Conservation (phyloP, 177 flowering plant genomes). For the Vitis hybrid region DNA sequence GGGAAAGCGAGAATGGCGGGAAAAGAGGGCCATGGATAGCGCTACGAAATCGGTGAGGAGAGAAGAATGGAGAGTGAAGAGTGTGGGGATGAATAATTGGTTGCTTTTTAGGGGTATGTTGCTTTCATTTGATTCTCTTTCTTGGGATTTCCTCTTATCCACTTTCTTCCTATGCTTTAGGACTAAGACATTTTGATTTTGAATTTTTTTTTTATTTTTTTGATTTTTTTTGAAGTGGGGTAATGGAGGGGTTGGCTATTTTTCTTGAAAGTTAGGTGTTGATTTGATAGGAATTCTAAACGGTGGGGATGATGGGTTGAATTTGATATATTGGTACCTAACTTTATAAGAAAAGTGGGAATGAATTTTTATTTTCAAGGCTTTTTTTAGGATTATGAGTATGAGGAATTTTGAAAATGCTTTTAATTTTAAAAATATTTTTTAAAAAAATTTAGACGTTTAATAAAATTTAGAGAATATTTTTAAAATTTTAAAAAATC, state of each 20-base stretch:
- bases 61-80: background rate
- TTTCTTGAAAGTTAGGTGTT: background rate
- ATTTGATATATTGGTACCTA: no score
- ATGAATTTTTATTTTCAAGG: no score
- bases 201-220: background rate
- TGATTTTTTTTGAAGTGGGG: no score
- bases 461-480: no score
- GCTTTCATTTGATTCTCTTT: background rate
- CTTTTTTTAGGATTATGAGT: no score
- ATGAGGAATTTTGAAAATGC: no score
- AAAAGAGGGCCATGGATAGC: conserved; percentile 13
- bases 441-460: no score
- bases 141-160: background rate
- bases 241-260: background rate
- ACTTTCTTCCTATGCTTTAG: conserved; percentile 14
- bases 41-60: conserved; percentile 23
- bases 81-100: background rate
- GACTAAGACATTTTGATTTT: background rate
- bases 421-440: no score
- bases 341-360: no score
- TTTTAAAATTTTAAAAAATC: no score
- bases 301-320: background rate
- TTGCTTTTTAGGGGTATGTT: background rate
- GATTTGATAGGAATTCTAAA: background rate
- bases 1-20: conserved; percentile 26